Evolutionary conservation across 331 rosid species (phyloP).

Genomic region (Quercus lobata): DNA sequence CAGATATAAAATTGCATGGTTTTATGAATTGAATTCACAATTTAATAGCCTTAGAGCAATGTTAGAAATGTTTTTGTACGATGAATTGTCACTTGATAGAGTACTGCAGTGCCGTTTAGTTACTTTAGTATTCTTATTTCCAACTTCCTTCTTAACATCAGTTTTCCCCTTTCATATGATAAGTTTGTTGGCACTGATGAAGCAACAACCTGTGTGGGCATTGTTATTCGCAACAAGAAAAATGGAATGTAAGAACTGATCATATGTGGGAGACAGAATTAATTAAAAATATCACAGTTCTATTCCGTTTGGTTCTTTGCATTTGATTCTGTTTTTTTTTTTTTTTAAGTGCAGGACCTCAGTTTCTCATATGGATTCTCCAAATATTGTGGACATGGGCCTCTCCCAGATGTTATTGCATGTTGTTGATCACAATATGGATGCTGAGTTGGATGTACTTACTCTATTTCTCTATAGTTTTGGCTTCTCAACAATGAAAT

Average conservation of each 20-base stretch:
- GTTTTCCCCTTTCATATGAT: constrained; percentile 4
- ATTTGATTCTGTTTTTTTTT: constrained; percentile 8
- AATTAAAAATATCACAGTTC: background rate
- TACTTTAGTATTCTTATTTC: background rate
- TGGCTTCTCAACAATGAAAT: too few relatives aligned
- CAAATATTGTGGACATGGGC: constrained; percentile 60
- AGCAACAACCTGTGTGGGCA: constrained; percentile 90
- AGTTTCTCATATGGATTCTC: constrained; percentile 85
- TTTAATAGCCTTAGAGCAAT: background rate
- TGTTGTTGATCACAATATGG: too few relatives aligned
- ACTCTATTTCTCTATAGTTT: too few relatives aligned
- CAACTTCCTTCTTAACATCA: background rate
- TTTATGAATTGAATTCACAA: background rate
- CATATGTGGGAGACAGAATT: background rate
- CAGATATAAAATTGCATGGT: background rate
- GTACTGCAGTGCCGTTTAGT: background rate
- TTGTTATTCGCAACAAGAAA: constrained; percentile 59
- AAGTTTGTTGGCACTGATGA: constrained; percentile 94
- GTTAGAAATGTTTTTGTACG: background rate
- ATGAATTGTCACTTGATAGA: background rate
- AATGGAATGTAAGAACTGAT: constrained; percentile 66
- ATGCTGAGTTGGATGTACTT: too few relatives aligned
- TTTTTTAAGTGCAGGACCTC: constrained; percentile 46
- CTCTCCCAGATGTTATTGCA: constrained; percentile 59
- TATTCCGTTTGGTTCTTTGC: constrained; percentile 3